Conservation (phyloP, 192 early-diverging fungal genomes). For the Coemansia sp. region DNA sequence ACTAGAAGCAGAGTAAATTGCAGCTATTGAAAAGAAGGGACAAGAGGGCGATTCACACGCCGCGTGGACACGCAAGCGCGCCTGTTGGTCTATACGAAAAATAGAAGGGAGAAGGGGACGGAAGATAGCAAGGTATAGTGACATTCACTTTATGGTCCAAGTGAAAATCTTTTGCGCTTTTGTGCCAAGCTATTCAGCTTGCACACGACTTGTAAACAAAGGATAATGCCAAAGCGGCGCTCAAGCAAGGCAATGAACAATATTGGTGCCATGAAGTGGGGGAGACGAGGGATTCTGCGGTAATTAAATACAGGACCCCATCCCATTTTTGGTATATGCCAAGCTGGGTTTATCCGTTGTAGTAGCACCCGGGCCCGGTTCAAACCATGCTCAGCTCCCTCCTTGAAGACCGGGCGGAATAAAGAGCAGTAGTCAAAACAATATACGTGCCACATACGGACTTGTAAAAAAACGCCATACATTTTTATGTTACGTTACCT, state of each 20-base stretch:
- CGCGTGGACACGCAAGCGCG: neutral
- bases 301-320: constrained; percentile 12
- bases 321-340: neutral
- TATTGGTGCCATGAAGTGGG: neutral
- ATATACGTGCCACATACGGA: constrained; percentile 1
- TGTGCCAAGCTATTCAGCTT: neutral
- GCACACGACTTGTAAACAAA: constrained; percentile 1
- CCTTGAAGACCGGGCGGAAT: constrained; percentile 1
- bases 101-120: constrained; percentile 1
- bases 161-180: constrained; percentile 4
- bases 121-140: constrained; percentile 11
- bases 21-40: constrained; percentile 8
- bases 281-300: constrained; percentile 6
- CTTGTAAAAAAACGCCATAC: neutral
- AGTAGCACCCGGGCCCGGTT: constrained; percentile 6
- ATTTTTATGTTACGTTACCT: constrained; percentile 8
- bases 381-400: neutral
- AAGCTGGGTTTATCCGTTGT: constrained; percentile 22
- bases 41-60: constrained; percentile 12
- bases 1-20: constrained; percentile 12
- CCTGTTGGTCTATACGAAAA: no score
- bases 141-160: neutral
- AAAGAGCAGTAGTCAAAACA: constrained; percentile 7
- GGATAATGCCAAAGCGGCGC: neutral
- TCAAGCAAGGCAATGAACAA: constrained; percentile 17